Percentiles rank a stretch among this genome's conserved stretches.
Evolutionary conservation across 352 stramenopile genomes (phyloP).

Genomic region (Phytophthora tentaculata): DNA sequence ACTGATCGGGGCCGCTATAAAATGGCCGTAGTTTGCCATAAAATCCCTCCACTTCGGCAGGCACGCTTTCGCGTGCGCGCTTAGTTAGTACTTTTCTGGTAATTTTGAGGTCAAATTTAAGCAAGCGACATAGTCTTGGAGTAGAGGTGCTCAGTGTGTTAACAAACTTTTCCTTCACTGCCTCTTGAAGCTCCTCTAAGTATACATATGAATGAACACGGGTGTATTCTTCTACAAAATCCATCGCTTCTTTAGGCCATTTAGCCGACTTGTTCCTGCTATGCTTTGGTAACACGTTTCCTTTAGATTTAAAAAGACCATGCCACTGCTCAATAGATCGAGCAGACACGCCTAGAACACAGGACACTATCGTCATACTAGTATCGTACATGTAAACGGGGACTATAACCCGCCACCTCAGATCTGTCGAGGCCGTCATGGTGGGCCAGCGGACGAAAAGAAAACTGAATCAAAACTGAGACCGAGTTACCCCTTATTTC

Average conservation of each 20-base stretch:
- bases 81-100: conserved; percentile 3
- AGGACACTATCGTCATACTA: not conserved
- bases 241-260: not conserved
- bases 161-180: conserved; percentile 6
- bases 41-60: conserved; percentile 1
- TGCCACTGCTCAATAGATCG: too few species aligned
- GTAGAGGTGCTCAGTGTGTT: not conserved
- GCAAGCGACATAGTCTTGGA: not conserved
- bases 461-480: not conserved
- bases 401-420: not conserved
- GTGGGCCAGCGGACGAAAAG: not conserved
- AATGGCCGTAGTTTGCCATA: conserved; percentile 9
- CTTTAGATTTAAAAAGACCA: not conserved
- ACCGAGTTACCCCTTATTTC: not conserved
- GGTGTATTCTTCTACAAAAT: not conserved
- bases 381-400: not conserved
- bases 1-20: not conserved
- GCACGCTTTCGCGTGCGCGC: not conserved
- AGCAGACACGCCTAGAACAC: not conserved
- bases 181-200: conserved; percentile 2
- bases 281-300: not conserved
- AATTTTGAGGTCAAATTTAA: conserved; percentile 9
- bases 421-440: not conserved
- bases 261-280: not conserved
- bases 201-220: conserved; percentile 12